Evolutionary conservation across 2,329 filamentous ascomycete genomes (phyloP).

Genomic region (Teratosphaeria epicoccoides): DNA sequence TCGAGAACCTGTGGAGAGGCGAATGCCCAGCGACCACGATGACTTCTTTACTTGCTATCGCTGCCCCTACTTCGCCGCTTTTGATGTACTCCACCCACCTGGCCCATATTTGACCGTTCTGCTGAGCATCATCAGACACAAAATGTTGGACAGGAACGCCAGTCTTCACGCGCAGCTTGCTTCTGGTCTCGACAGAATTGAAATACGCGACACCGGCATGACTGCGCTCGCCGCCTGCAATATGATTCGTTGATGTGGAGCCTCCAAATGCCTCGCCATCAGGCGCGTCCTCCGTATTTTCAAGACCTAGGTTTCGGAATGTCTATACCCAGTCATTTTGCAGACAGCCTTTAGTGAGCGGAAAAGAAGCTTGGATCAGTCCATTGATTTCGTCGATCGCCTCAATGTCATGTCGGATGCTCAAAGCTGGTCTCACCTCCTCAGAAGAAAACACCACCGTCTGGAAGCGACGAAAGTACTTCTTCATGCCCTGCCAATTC

Average conservation of each 20-base stretch:
- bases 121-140: neutral
- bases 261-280: constrained; percentile 40
- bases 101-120: neutral
- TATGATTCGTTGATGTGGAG: constrained; percentile 3
- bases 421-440: constrained; percentile 1
- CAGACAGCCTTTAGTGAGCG: constrained; percentile 1
- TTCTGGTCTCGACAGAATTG: constrained; percentile 8
- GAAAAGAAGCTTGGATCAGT: constrained; percentile 8
- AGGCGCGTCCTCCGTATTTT: constrained; percentile 20
- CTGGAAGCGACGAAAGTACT: constrained; percentile 15
- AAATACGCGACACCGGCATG: constrained; percentile 15
- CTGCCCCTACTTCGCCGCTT: constrained; percentile 9
- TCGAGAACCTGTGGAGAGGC: constrained; percentile 49
- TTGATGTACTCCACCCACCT: constrained; percentile 4
- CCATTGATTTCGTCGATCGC: constrained; percentile 1
- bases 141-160: constrained; percentile 8
- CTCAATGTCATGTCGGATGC: no score
- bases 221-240: constrained; percentile 9
- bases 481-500: constrained; percentile 26
- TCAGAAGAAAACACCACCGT: constrained; percentile 4
- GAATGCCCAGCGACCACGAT: constrained; percentile 48
- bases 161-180: constrained; percentile 9
- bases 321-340: constrained; percentile 10
- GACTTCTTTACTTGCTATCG: constrained; percentile 35
- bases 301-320: constrained; percentile 8